These are phyloP conservation scores for Huntiella bhutanensis DNA, from an alignment of 2,329 filamentous ascomycete species.

Conservation along the genomic window DNA sequence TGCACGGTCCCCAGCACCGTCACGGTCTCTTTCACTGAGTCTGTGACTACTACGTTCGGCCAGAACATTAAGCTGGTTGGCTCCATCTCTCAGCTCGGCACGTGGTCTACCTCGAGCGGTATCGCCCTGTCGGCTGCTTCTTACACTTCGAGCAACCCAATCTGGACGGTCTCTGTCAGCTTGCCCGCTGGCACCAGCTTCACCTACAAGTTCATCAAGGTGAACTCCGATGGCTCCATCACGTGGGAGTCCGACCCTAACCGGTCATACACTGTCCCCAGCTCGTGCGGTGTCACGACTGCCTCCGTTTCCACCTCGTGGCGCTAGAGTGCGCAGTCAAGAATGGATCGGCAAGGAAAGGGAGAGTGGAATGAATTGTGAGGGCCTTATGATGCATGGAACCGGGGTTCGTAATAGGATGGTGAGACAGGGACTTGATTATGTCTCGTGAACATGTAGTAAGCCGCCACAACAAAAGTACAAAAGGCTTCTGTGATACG, in stretches of 20 bases:
- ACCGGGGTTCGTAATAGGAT: background rate
- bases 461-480: too few relatives aligned
- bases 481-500: too few relatives aligned
- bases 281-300: conserved; percentile 9
- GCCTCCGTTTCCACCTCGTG: conserved; percentile 8
- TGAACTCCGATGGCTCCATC: conserved; percentile 28
- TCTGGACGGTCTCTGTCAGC: conserved; percentile 34
- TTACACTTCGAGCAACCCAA: conserved; percentile 33
- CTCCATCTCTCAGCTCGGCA: conserved; percentile 21
- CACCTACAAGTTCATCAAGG: conserved; percentile 43
- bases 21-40: conserved; percentile 25
- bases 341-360: background rate
- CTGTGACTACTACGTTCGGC: conserved; percentile 26
- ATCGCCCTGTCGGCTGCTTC: conserved; percentile 29
- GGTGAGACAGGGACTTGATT: too few relatives aligned
- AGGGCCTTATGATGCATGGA: background rate
- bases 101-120: conserved; percentile 22
- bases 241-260: conserved; percentile 39
- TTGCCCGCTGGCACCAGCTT: conserved; percentile 33
- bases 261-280: conserved; percentile 17
- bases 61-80: conserved; percentile 27
- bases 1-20: conserved; percentile 19
- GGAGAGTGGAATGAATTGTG: background rate
- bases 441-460: too few relatives aligned
- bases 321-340: conserved; percentile 1